Evolutionary conservation across 371 early-diverging fungal species (phyloP).

Genomic region (Nosema muscidifuracis): DNA sequence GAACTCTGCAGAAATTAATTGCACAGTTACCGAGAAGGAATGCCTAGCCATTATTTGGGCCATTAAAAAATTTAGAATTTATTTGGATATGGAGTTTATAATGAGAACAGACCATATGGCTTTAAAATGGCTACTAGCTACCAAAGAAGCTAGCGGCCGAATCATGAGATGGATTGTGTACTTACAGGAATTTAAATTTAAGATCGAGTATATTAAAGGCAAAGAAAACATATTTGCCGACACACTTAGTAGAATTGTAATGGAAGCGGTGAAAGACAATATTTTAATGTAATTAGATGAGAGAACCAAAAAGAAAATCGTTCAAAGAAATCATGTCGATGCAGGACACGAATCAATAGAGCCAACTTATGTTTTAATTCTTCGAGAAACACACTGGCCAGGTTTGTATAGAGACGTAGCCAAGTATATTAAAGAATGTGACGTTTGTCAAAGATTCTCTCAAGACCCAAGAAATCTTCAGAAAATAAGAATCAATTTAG

Average conservation of each 20-base stretch:
- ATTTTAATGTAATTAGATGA: not conserved
- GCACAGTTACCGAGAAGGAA: constrained; percentile 8
- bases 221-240: constrained; percentile 9
- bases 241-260: not conserved
- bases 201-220: constrained; percentile 5
- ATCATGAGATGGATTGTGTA: not conserved
- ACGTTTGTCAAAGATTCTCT: not conserved
- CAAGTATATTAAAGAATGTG: not conserved
- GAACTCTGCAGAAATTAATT: constrained; percentile 10
- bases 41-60: not conserved
- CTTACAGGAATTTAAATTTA: constrained; percentile 1
- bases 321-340: not conserved
- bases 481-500: not conserved
- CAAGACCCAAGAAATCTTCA: not conserved
- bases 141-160: not conserved
- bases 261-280: not conserved
- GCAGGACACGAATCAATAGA: not conserved
- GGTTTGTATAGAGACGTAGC: not conserved
- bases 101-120: constrained; percentile 24
- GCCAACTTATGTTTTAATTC: not conserved
- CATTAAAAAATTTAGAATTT: constrained; percentile 13
- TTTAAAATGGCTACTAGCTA: not conserved
- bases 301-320: not conserved
- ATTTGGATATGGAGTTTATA: constrained; percentile 11
- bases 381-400: not conserved